A percentile compares a stretch with the other conserved stretches of the same genome.
These are phyloP conservation scores for Penicillium crustosum DNA, from an alignment of 2,329 filamentous ascomycete genomes.

Conservation along the genomic window DNA sequence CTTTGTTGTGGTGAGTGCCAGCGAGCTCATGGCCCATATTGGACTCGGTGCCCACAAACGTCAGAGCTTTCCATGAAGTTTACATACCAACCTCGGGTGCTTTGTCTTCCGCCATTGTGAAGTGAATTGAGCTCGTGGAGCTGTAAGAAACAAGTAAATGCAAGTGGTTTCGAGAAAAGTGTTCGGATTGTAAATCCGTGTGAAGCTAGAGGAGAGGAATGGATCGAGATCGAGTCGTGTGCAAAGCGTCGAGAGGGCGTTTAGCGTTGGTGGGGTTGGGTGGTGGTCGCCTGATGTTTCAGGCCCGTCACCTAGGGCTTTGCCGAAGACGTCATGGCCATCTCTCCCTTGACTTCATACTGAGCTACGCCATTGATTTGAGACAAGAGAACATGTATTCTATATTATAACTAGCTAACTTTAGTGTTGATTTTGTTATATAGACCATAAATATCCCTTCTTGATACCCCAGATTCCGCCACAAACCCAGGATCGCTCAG, in stretches of 20 bases:
- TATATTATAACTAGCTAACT: neutral
- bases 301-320: slow-evolving; percentile 25
- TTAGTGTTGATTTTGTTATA: neutral
- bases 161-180: slow-evolving; percentile 18
- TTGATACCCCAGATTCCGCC: slow-evolving; percentile 4
- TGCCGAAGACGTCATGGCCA: slow-evolving; percentile 24
- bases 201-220: slow-evolving; percentile 25
- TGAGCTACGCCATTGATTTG: slow-evolving; percentile 1
- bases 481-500: slow-evolving; percentile 2
- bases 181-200: slow-evolving; percentile 22
- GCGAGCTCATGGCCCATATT: slow-evolving; percentile 23
- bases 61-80: slow-evolving; percentile 33
- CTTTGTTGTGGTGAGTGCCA: slow-evolving; percentile 12
- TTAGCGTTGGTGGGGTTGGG: slow-evolving; percentile 32
- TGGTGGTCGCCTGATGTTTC: slow-evolving; percentile 15
- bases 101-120: slow-evolving; percentile 43
- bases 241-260: slow-evolving; percentile 25
- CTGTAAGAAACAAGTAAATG: slow-evolving; percentile 19
- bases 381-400: neutral
- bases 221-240: slow-evolving; percentile 31
- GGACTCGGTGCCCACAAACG: slow-evolving; percentile 33
- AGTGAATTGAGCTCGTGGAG: slow-evolving; percentile 27
- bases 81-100: slow-evolving; percentile 45
- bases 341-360: slow-evolving; percentile 6
- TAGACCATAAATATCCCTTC: neutral